Evolutionary conservation across 106 monocot species (phyloP).

Genomic region (Ottelia alismoides): DNA sequence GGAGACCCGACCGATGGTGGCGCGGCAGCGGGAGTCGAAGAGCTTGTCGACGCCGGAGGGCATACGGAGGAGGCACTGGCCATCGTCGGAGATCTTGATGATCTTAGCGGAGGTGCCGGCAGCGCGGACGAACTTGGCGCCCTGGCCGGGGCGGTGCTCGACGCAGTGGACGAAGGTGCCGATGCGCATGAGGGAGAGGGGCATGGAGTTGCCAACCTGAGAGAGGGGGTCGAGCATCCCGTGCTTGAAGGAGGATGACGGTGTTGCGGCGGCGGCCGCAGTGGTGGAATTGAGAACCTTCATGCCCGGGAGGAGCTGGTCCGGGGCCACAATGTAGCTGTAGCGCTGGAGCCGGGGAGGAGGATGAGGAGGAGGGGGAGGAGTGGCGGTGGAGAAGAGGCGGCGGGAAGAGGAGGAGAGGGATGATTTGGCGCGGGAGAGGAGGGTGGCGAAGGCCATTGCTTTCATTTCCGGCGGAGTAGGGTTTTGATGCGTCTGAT

Average conservation of each 20-base stretch:
- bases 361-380: no score
- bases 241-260: neutral
- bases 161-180: no score
- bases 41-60: constrained; percentile 4
- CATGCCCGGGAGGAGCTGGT: neutral
- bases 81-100: constrained; percentile 4
- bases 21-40: constrained; percentile 6
- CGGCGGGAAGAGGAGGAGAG: no score
- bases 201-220: constrained; percentile 8
- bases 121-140: no score
- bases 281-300: constrained; percentile 2
- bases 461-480: no score
- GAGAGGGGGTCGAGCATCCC: constrained; percentile 7
- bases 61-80: constrained; percentile 1
- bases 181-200: constrained; percentile 2
- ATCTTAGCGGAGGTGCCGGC: constrained; percentile 5
- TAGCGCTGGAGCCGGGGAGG: constrained; percentile 3
- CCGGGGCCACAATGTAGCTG: constrained; percentile 1
- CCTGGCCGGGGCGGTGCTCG: no score
- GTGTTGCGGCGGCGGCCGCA: neutral
- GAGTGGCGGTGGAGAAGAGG: no score
- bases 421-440: no score
- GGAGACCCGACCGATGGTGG: no score
- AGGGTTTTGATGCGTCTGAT: no score
- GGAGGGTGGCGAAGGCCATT: no score